A percentile compares a stretch with the other conserved stretches of the same genome.
phyloP scores from a whole-genome alignment of 2,329 filamentous ascomycete genomes.

The Colletotrichum melonis region DNA sequence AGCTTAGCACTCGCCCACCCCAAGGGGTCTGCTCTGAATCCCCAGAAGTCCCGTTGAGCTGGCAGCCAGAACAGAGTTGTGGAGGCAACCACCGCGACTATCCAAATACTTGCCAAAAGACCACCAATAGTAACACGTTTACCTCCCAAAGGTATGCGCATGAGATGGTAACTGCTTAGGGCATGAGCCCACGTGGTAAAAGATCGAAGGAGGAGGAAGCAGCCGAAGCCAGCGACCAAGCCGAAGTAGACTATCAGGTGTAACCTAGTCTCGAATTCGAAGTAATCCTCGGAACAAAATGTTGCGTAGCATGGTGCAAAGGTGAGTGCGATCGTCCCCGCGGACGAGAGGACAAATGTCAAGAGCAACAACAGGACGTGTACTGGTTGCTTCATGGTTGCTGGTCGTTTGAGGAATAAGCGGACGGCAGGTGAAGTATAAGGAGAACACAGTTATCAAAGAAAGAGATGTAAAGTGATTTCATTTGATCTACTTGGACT shows the following conservation, averaged over 20 bases:
- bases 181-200: background rate
- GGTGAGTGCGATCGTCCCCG: slow-evolving; percentile 16
- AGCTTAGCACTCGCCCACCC: slow-evolving; percentile 31
- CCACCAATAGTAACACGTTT: slow-evolving; percentile 27
- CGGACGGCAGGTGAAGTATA: too few species aligned
- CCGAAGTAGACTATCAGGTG: slow-evolving; percentile 32
- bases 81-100: slow-evolving; percentile 21
- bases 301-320: slow-evolving; percentile 33
- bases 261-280: slow-evolving; percentile 29
- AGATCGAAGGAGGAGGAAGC: slow-evolving; percentile 4
- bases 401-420: too few species aligned
- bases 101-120: slow-evolving; percentile 9
- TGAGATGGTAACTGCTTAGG: background rate
- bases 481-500: too few species aligned
- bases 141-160: background rate
- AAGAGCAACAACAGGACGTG: background rate
- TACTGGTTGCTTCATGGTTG: background rate
- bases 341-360: background rate
- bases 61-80: slow-evolving; percentile 26
- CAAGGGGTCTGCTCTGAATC: slow-evolving; percentile 14
- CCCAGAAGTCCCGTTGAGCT: slow-evolving; percentile 25
- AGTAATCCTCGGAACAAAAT: slow-evolving; percentile 31
- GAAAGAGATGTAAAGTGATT: background rate
- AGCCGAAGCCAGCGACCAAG: slow-evolving; percentile 18
- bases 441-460: background rate